Base-by-base conservation (phyloP, 257 asterid genomes). In the Gentiana dahurica region DNA sequence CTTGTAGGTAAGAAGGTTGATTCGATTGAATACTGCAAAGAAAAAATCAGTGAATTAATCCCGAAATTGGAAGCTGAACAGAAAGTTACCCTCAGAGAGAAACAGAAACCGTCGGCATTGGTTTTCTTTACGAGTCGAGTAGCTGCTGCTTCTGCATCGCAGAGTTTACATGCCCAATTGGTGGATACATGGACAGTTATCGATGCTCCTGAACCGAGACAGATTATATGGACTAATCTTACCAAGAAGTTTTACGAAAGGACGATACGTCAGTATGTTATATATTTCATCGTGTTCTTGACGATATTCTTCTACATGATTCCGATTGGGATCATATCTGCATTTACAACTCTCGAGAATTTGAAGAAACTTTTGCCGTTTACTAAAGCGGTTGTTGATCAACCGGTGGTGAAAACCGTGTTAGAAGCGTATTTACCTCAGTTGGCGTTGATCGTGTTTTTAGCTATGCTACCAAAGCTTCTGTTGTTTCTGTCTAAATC, bases 371-470 rank as follows among this genome's bases (percentile, higher is more conserved):
- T 75, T 58, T 81, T 91, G 51, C 95, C 95, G 0, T 87, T 91
- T 55, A 46, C 85, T 37, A 80, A 91, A 68, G 78, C 85, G 2
- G 54, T 91, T 47, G 73, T 87, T 44, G 73, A 78, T 8, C 59
- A 36, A 56, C 5, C 59, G 0, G 70, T 53, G 4, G 36, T 87
- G 57, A 85, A 60, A 78, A 85, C 98, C 12, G 75, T 91, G 51
- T 72, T 91, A 6, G 87, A 81, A 71, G 98, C 98, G 0, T 91
- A 65, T 73, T 71, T 91, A 62, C 98, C 98, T 61, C 98, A 91
- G 79, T 65, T 91, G 24, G 98, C 97, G 0, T 97, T 91, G 52
- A 68, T 91, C 44, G 8, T 85, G 24, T 91, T 91, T 59, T 56
- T 91, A 77, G 88, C 98, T n/a, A 60, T 91, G 71, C 69, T 91